Conservation (phyloP, 163 green algal genomes). For the Smithsoniella earleae region DNA sequence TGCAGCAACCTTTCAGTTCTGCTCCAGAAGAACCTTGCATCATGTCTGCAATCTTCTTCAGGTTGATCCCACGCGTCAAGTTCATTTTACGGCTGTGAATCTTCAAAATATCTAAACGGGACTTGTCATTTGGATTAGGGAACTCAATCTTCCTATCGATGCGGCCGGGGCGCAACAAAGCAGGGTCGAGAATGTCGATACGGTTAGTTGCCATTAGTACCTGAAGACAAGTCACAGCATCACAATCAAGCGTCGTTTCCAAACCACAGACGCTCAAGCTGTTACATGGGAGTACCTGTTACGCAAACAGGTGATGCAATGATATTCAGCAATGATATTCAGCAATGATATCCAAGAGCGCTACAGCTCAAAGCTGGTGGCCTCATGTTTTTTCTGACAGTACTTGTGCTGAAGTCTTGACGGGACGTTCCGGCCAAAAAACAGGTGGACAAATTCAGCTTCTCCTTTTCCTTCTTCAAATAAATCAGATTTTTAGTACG, state of each 20-base stretch:
- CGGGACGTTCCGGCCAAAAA: too few relatives aligned
- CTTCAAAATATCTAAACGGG: constrained; percentile 89
- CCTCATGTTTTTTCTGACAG: too few relatives aligned
- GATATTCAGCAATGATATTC: constrained; percentile 30
- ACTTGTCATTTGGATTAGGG: constrained; percentile 90
- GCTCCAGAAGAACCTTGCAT: constrained; percentile 78
- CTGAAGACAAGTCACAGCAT: too few relatives aligned
- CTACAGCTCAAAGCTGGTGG: too few relatives aligned
- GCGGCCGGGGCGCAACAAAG: constrained; percentile 87
- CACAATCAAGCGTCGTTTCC: too few relatives aligned
- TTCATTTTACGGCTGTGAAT: constrained; percentile 96
- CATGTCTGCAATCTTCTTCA: constrained; percentile 88
- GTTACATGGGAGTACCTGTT: constrained; percentile 2
- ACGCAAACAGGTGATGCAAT: constrained; percentile 1
- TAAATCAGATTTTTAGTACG: too few relatives aligned
- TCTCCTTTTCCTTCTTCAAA: too few relatives aligned
- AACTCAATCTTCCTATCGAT: constrained; percentile 99
- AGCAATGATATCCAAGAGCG: too few relatives aligned
- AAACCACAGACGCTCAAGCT: too few relatives aligned
- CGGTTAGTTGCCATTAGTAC: constrained; percentile 99
- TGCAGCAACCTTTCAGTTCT: constrained; percentile 96
- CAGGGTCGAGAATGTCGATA: constrained; percentile 97
- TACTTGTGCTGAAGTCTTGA: too few relatives aligned
- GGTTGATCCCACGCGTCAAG: constrained; percentile 89
- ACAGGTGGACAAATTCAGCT: too few relatives aligned